These are phyloP conservation scores for Pseudonitzschia multiseries DNA, from an alignment of 108 stramenopile species.

Conservation along the genomic window DNA sequence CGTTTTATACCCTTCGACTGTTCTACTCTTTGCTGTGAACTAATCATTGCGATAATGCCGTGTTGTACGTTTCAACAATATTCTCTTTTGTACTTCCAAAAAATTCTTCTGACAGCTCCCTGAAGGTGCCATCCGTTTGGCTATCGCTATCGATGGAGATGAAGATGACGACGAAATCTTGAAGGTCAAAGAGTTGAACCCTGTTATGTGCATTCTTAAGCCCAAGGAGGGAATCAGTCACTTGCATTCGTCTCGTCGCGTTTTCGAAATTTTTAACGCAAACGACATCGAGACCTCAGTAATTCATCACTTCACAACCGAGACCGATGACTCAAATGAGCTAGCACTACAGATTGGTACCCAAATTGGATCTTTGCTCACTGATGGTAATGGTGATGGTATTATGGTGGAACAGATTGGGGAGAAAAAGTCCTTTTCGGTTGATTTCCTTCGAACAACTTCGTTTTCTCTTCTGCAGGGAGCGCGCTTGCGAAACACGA, in stretches of 20 bases:
- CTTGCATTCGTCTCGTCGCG: constrained; percentile 88
- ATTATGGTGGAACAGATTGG: constrained; percentile 84
- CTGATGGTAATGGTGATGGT: constrained; percentile 94
- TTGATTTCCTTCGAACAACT: constrained; percentile 82
- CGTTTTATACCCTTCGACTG: neutral
- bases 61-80: neutral
- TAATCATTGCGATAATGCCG: neutral
- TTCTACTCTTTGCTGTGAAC: neutral
- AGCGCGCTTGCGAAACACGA: constrained; percentile 94
- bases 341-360: constrained; percentile 86
- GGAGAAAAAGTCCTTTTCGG: constrained; percentile 56
- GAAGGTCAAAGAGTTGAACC: constrained; percentile 80
- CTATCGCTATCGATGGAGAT: constrained; percentile 76
- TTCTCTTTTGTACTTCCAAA: too few relatives aligned
- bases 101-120: constrained; percentile 57
- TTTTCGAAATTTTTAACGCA: constrained; percentile 87
- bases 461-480: constrained; percentile 93
- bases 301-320: constrained; percentile 84
- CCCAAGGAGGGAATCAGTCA: constrained; percentile 68
- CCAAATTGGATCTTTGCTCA: constrained; percentile 80
- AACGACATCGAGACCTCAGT: constrained; percentile 73
- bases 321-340: constrained; percentile 74
- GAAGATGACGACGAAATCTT: constrained; percentile 74
- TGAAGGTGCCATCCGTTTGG: constrained; percentile 84
- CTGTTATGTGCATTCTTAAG: constrained; percentile 68